These are phyloP conservation scores for Arthrinium phaeospermum DNA, from an alignment of 2,329 filamentous ascomycete species.

Conservation along the genomic window DNA sequence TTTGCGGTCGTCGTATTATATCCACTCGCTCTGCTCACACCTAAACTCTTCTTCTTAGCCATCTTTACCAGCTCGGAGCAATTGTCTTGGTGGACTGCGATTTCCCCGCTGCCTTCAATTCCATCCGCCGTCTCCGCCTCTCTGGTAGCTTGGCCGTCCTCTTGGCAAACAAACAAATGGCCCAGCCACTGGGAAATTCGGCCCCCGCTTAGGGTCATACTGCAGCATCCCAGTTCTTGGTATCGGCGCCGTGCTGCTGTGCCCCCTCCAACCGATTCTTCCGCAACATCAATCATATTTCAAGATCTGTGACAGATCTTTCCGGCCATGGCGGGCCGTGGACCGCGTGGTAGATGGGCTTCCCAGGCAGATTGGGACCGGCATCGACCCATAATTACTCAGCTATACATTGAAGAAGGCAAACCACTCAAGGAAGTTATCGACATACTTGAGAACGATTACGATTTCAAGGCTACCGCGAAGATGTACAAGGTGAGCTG, in stretches of 20 bases:
- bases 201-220: not conserved
- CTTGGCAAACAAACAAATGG: not conserved
- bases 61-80: not conserved
- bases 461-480: constrained; percentile 18
- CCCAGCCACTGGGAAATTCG: not conserved
- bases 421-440: constrained; percentile 10
- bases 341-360: constrained; percentile 16
- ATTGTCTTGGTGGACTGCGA: not conserved
- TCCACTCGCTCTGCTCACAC: not conserved
- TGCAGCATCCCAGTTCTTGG: not conserved
- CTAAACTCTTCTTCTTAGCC: not conserved
- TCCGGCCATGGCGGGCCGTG: not conserved
- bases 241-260: not conserved
- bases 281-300: not conserved
- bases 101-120: not conserved
- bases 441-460: constrained; percentile 8
- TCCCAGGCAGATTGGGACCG: constrained; percentile 13
- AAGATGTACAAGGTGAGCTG: constrained; percentile 22
- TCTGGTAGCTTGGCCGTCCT: not conserved
- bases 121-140: not conserved
- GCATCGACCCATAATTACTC: not conserved
- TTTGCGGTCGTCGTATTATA: not conserved
- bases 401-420: constrained; percentile 6
- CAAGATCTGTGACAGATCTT: not conserved
- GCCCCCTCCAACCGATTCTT: not conserved